Conservation (phyloP, 345 rosid species). For the Salix exigua region DNA sequence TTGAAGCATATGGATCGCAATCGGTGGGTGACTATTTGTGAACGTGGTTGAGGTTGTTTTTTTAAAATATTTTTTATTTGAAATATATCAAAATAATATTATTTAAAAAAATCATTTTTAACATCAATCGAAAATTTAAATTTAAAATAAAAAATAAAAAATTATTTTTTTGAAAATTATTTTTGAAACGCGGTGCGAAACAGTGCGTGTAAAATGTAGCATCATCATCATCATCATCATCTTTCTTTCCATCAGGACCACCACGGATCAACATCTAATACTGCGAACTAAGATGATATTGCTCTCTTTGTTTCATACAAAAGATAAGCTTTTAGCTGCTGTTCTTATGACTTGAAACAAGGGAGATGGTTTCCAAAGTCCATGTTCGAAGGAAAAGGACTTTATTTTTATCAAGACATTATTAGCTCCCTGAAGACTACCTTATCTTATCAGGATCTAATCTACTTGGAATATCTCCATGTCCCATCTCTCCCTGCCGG, state of each 20-base stretch:
- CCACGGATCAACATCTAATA: no score
- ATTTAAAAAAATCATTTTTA: no score
- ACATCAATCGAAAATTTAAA: no score
- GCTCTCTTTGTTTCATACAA: no score
- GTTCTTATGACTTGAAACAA: neutral
- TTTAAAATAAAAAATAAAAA: no score
- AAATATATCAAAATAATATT: no score
- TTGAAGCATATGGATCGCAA: neutral
- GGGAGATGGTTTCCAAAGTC: neutral
- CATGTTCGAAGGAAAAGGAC: neutral
- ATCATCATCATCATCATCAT: neutral
- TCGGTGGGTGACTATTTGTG: no score
- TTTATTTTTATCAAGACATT: neutral
- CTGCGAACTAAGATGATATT: neutral
- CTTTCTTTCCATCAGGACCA: neutral
- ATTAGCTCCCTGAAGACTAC: neutral
- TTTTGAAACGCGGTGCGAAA: rapidly evolving
- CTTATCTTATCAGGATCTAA: neutral
- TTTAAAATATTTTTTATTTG: no score
- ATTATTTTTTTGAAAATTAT: no score
- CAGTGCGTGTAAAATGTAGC: no score
- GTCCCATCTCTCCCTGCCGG: neutral
- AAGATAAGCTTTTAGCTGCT: neutral
- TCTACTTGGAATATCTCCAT: neutral
- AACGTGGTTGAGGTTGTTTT: no score